A percentile compares a stretch with the other conserved stretches of the same genome.
phyloP scores from a whole-genome alignment of 1,284 basidiomycete species.

The Pisolithus thermaeus region DNA sequence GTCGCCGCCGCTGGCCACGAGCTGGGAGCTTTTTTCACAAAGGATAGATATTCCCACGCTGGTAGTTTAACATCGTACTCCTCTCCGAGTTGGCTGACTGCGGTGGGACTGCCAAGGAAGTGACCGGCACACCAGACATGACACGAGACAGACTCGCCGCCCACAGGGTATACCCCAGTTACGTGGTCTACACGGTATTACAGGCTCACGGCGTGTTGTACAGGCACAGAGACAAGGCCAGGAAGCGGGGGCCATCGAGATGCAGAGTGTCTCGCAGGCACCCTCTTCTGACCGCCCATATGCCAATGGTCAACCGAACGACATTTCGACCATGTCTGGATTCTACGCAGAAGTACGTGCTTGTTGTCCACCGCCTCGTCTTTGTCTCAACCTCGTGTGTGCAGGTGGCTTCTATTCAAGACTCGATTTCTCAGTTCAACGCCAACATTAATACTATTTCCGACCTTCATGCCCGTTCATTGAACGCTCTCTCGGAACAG shows the following conservation, averaged over 20 bases:
- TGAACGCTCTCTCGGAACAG: conserved; percentile 51
- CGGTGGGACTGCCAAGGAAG: not conserved
- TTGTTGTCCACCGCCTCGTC: not conserved
- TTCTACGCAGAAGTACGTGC: conserved; percentile 29
- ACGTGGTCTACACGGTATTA: no score
- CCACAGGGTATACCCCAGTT: conserved; percentile 18
- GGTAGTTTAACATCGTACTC: not conserved
- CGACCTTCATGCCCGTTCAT: conserved; percentile 51
- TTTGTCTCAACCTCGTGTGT: not conserved
- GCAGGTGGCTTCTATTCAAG: conserved; percentile 53
- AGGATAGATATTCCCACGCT: not conserved
- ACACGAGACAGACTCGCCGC: conserved; percentile 29
- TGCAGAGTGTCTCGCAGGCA: conserved; percentile 18
- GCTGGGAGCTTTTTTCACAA: not conserved
- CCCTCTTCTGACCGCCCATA: conserved; percentile 6
- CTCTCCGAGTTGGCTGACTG: conserved; percentile 21
- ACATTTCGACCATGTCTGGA: conserved; percentile 21
- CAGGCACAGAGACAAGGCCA: conserved; percentile 28
- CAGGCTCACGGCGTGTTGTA: conserved; percentile 1
- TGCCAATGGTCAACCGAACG: conserved; percentile 3
- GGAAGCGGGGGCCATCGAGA: conserved; percentile 18
- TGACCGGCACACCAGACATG: conserved; percentile 13
- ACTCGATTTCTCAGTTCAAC: conserved; percentile 49
- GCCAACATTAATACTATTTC: conserved; percentile 53
- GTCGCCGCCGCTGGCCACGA: not conserved